Base-by-base conservation (phyloP, 192 early-diverging fungal species). In the Glomus cerebriforme region DNA sequence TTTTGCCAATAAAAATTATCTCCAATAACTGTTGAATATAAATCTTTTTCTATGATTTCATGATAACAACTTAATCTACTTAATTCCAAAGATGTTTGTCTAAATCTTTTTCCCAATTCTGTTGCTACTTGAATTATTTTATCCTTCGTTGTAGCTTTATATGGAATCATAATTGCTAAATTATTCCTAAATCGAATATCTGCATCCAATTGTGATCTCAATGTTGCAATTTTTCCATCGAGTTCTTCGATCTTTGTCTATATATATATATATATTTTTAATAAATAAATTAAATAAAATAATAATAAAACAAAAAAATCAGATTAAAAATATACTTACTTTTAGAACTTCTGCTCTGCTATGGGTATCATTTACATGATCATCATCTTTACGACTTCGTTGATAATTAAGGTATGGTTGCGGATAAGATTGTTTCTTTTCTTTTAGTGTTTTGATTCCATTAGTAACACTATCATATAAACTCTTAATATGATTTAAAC, bases 41-140 rank as follows among this genome's bases (percentile, higher is more conserved):
- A 69, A 69, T 78, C 77, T 59, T 78, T 78, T 77, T 92, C 90
- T 32, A 95, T 54, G 70, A 92, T 88, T 31, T 92, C 91, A 10
- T 89, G 86, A 85, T 93, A 95, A 75, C 93, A 95, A 29, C 88
- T 87, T 27, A 93, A 80, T 31, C 90, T 85, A 60, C 89, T 90
- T 59, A 92, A 83, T n/a, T 84, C 78, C 37, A 95, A 74, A 58
- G 89, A 90, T 35, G 88, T 82, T 35, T 85, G 82, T 73, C 85
- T 86, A 22, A 95, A 76, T 37, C 86, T 81, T 74, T 82, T 84
- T 0, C 89, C 88, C 0, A 92, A 85, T n/a, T 81, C 71, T 26
- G 91, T 87, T 12, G 92, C 88, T 29, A 89, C 89, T 59, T 83
- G 81, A 0, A 89, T 68, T 29, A 92, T 88, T 26, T 86, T 85